Evolutionary conservation across 2,329 filamentous ascomycete species (phyloP).

Genomic region (Ascochyta fabae): DNA sequence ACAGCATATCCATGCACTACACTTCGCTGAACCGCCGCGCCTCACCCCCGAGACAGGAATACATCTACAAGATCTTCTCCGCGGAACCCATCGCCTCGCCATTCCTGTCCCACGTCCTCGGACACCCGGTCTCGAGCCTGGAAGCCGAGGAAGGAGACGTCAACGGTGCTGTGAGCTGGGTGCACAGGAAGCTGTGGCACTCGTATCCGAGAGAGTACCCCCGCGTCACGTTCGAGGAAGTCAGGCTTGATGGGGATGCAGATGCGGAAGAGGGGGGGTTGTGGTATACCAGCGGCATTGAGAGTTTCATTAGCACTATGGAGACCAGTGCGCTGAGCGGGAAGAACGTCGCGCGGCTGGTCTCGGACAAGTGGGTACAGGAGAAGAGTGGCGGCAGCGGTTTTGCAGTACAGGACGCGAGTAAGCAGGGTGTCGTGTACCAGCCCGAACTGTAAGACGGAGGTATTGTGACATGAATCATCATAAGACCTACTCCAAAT

Average conservation of each 20-base stretch:
- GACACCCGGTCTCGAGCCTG: constrained; percentile 38
- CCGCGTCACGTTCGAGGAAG: constrained; percentile 83
- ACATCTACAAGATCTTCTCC: constrained; percentile 73
- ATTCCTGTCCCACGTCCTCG: constrained; percentile 60
- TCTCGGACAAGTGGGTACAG: constrained; percentile 65
- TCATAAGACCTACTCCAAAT: no score
- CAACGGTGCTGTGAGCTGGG: constrained; percentile 42
- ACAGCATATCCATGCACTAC: constrained; percentile 79
- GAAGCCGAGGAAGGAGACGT: constrained; percentile 42
- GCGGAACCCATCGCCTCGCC: constrained; percentile 55
- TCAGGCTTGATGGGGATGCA: constrained; percentile 38
- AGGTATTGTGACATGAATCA: neutral
- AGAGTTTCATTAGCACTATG: constrained; percentile 97
- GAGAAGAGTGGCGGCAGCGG: constrained; percentile 3
- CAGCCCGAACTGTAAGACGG: neutral
- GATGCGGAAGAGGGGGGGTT: constrained; percentile 59
- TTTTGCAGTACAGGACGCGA: neutral
- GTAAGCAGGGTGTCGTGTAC: neutral
- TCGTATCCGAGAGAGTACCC: constrained; percentile 88
- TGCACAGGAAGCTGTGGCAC: constrained; percentile 68
- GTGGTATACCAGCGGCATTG: constrained; percentile 75
- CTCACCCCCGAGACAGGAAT: constrained; percentile 52
- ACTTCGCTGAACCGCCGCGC: constrained; percentile 64
- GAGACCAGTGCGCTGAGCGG: constrained; percentile 94
- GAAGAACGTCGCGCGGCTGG: constrained; percentile 77